Conservation (phyloP, 192 early-diverging fungal genomes). For the Lobosporangium transversale region DNA sequence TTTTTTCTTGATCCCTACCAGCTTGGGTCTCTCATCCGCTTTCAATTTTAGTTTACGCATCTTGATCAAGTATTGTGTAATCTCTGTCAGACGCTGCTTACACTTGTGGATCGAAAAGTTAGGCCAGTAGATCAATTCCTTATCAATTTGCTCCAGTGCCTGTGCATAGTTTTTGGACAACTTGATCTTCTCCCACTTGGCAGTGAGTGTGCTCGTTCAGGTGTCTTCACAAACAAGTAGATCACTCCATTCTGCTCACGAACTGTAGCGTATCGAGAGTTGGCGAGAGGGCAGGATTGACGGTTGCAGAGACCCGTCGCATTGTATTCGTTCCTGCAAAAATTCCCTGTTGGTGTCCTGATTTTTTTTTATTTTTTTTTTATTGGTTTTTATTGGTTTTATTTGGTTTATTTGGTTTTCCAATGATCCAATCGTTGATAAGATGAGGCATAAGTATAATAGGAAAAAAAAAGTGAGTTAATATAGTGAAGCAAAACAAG, state of each 20-base stretch:
- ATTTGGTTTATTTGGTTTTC: no score
- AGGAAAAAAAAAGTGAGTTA: no score
- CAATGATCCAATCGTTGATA: no score
- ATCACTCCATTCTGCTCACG: constrained; percentile 83
- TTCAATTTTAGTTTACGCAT: constrained; percentile 91
- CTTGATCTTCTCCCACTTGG: constrained; percentile 92
- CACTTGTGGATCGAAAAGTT: constrained; percentile 92
- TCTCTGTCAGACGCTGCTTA: constrained; percentile 96
- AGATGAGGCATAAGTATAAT: no score
- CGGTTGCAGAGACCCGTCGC: constrained; percentile 96
- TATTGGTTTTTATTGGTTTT: no score
- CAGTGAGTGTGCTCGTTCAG: constrained; percentile 93
- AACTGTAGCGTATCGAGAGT: constrained; percentile 94
- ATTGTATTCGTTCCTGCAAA: constrained; percentile 97
- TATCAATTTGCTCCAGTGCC: constrained; percentile 90
- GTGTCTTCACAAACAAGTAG: constrained; percentile 95
- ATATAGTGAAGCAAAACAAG: no score
- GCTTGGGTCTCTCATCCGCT: constrained; percentile 72
- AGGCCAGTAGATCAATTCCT: constrained; percentile 92
- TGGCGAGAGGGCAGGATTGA: constrained; percentile 94
- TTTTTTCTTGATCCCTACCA: constrained; percentile 95
- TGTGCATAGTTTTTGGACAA: constrained; percentile 91
- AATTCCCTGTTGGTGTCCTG: constrained; percentile 86
- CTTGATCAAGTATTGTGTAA: constrained; percentile 95
- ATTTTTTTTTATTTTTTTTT: background rate